Base-by-base conservation (phyloP, 2,329 filamentous ascomycete genomes). In the Bipolaris victoriae region DNA sequence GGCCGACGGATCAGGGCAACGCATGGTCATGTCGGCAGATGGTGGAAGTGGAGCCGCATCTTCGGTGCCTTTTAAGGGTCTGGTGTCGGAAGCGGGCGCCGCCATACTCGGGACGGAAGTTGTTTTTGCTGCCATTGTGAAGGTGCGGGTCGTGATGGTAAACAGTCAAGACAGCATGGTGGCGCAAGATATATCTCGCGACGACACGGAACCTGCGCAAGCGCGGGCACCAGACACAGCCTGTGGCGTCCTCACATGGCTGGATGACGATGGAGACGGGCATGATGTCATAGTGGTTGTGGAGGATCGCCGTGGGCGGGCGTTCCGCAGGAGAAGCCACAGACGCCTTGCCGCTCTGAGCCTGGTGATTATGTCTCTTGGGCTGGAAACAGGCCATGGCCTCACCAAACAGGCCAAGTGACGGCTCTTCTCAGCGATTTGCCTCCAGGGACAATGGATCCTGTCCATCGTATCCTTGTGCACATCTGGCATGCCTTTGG, bases 1-100 rank as follows among this genome's bases (percentile, higher is more conserved):
- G 57, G 71, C 78, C 29, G 79, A 78, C 37, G 81, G 80, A 66
- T 83, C 81, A 52, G 81, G 74, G 60, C 73, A 76, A 54, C 48
- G 68, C 66, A 73, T 70, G 47, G 47, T 58, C 48, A 52, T 59
- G 24, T 67, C 62, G 40, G 60, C 55, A 37, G 63, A 56, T 52
- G 62, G 51, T 49, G 33, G 58, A 41, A 57, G 63, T 68, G 66
- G 66, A 68, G 61, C 66, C 60, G 55, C 57, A 51, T 52, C 60
- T 50, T 61, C 56, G 49, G 60, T 61, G 46, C 51, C 58, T 49
- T 61, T 65, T 55, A 65, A 61, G 52, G 69, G 55, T 63, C 57
- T 62, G 49, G 24, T 58, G 51, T 66, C 57, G 48, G 63, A 64
- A 36, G 61, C 62, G 53, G 66, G 66, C 51, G 70, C 62, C 37